Conservation (phyloP, 2,329 filamentous ascomycete genomes). For the Cryphonectria carpinicola region DNA sequence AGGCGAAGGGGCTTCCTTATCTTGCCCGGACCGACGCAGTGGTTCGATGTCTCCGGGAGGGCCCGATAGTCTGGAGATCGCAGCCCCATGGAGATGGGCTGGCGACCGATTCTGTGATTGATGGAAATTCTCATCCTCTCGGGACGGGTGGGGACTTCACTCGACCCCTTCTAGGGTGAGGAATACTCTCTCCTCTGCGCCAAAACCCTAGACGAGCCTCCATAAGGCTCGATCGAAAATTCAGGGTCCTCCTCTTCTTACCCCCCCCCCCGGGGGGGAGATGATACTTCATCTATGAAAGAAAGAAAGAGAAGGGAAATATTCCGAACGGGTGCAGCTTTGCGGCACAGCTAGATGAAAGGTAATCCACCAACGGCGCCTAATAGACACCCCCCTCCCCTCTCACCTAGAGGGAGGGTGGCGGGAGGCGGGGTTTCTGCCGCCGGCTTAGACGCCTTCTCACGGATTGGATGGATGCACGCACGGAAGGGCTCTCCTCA, state of each 20-base stretch:
- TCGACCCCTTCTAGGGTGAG: background rate
- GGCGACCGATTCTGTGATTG: constrained; percentile 17
- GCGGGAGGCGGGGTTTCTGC: background rate
- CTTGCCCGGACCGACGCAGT: constrained; percentile 9
- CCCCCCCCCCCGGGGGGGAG: background rate
- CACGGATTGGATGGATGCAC: background rate
- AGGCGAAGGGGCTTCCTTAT: constrained; percentile 8
- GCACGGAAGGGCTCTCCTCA: background rate
- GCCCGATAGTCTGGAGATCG: constrained; percentile 11
- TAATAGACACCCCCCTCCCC: background rate
- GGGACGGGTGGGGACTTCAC: constrained; percentile 10
- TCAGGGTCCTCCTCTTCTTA: background rate
- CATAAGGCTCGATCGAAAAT: constrained; percentile 1
- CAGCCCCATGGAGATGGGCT: constrained; percentile 9
- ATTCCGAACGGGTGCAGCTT: background rate
- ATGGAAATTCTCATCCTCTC: constrained; percentile 20
- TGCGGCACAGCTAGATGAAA: background rate
- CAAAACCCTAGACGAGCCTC: background rate
- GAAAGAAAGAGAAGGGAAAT: background rate
- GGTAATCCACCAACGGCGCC: constrained; percentile 4
- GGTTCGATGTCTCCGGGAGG: constrained; percentile 24
- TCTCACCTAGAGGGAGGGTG: background rate
- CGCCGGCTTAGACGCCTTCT: constrained; percentile 14
- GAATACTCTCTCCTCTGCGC: too few species aligned
- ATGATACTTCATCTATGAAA: background rate